phyloP scores from a whole-genome alignment of 805 yeast genomes.

The Schwanniomyces sp. region DNA sequence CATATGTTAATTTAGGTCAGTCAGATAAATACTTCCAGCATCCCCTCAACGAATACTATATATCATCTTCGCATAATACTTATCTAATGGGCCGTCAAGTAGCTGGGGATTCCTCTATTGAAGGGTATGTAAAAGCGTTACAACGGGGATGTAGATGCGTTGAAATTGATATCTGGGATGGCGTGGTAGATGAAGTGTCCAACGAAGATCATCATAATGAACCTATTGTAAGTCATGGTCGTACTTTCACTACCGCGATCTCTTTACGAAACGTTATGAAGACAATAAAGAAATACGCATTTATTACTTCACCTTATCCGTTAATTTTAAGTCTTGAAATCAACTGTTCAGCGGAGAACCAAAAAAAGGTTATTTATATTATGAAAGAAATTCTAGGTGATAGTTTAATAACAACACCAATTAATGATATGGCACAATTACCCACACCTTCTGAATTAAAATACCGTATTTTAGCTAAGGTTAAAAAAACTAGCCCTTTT shows the following conservation, averaged over 20 bases:
- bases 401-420: conserved; percentile 45
- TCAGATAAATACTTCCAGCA: conserved; percentile 22
- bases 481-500: conserved; percentile 52
- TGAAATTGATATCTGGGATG: conserved; percentile 96
- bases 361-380: conserved; percentile 52
- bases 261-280: conserved; percentile 67
- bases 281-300: conserved; percentile 80
- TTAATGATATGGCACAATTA: conserved; percentile 32
- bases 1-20: conserved; percentile 11
- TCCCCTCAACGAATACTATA: conserved; percentile 83
- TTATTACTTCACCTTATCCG: conserved; percentile 84
- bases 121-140: conserved; percentile 81
- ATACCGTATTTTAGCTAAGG: conserved; percentile 74
- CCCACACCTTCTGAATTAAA: conserved; percentile 78
- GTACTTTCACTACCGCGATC: conserved; percentile 75
- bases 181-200: conserved; percentile 35
- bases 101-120: conserved; percentile 84
- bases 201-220: conserved; percentile 35
- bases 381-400: conserved; percentile 62
- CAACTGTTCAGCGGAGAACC: conserved; percentile 71
- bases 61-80: conserved; percentile 94
- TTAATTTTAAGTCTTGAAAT: conserved; percentile 83
- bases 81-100: conserved; percentile 85
- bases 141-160: conserved; percentile 93
- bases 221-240: conserved; percentile 90